These are phyloP conservation scores for Beauveria varroae DNA, from an alignment of 2,329 filamentous ascomycete genomes.

Conservation along the genomic window DNA sequence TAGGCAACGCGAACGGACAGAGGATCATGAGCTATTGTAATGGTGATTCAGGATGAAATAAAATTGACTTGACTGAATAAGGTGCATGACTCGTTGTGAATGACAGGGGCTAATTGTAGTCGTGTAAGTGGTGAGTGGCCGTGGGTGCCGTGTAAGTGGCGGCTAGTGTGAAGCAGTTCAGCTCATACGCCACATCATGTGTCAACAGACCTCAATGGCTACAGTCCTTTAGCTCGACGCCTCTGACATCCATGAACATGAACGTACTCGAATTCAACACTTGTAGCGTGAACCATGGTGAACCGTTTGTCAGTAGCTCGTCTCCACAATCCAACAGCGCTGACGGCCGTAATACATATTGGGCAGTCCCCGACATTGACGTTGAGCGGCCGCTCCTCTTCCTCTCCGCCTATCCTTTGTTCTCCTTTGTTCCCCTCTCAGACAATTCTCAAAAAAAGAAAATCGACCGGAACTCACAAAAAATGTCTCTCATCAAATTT, in stretches of 20 bases:
- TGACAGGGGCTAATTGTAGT: too few relatives aligned
- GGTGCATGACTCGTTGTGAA: background rate
- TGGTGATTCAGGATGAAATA: background rate
- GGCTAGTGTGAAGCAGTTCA: background rate
- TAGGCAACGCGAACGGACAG: background rate
- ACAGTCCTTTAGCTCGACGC: background rate
- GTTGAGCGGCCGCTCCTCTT: background rate
- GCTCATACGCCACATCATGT: background rate
- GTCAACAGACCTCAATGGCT: background rate
- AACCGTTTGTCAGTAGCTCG: background rate
- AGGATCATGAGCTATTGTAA: background rate
- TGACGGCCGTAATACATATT: background rate
- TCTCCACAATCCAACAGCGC: background rate
- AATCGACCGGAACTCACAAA: too few relatives aligned
- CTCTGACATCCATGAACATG: background rate
- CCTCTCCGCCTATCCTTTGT: background rate
- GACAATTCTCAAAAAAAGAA: too few relatives aligned
- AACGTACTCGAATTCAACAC: background rate
- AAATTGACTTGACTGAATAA: background rate
- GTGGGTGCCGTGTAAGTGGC: background rate
- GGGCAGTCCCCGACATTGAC: background rate
- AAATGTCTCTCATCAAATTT: slow-evolving; percentile 10
- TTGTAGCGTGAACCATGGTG: slow-evolving; percentile 2
- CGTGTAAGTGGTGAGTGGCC: background rate
- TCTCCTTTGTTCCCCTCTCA: background rate